Base-by-base conservation (phyloP, 139 green algal genomes). In the Chlorella vulgaris region DNA sequence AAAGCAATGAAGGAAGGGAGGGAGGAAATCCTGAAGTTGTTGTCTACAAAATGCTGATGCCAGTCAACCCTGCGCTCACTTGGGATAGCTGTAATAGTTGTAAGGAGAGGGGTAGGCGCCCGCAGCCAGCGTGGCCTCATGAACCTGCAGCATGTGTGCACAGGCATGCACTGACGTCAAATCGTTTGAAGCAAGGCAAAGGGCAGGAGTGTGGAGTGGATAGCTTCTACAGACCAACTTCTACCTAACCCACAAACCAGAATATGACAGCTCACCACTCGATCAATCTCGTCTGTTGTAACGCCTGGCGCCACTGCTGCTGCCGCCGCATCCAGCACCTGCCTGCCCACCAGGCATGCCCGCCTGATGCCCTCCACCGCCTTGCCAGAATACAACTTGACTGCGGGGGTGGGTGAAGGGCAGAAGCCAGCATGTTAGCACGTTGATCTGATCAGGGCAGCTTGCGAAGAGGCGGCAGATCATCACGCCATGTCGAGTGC, bases 241-340 rank as follows among this genome's bases (percentile, higher is more conserved):
- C n/a, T n/a, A n/a, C n/a, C n/a, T n/a, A n/a, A n/a, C n/a, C n/a
- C n/a, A n/a, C n/a, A n/a, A n/a, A n/a, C n/a, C n/a, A n/a, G n/a
- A n/a, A n/a, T n/a, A n/a, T n/a, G 21, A 5, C 18, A n/a, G 18
- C 85, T 86, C 83, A 96, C 94, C 15, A 98, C 82, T n/a, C 87
- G 82, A 82, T 99, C 97, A 58, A 99, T 95, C 83, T 98, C 93
- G 70, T 99, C 97, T 2, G 96, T 99, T 24, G 92, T 98, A 0
- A 98, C 86, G 18, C 93, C 95, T 7, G 93, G 93, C 28, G 76
- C 33, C 18, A 98, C 78, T 4, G 89, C 91, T 4, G 87, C 87
- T 67, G 92, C 86, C 10, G 93, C 96, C 19, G 82, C 80, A 87
- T 99, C 96, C 43, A 99, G 87, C 3, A 96, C 89, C 62, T 92